phyloP scores from a whole-genome alignment of 805 yeast genomes.

The Saturnispora sanitii region DNA sequence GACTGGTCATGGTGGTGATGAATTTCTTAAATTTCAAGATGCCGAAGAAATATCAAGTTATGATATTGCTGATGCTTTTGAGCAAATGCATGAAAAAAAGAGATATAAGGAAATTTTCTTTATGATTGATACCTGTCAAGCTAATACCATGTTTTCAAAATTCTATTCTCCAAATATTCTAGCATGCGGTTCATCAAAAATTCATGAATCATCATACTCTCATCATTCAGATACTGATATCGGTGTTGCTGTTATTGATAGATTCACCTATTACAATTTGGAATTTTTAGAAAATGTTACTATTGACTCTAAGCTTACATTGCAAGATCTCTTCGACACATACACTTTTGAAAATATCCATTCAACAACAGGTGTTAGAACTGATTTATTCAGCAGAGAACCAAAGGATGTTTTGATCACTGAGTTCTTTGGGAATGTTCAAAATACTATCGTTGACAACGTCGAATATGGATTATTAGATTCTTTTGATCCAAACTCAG shows the following conservation, averaged over 20 bases:
- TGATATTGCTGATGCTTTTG: conserved; percentile 95
- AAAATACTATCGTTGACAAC: conserved; percentile 52
- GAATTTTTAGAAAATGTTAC: conserved; percentile 78
- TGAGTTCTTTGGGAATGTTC: conserved; percentile 91
- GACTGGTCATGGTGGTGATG: conserved; percentile 99
- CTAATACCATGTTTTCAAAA: conserved; percentile 92
- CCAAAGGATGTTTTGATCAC: conserved; percentile 65
- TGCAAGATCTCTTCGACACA: conserved; percentile 76
- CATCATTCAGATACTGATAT: conserved; percentile 93
- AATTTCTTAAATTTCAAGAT: conserved; percentile 93
- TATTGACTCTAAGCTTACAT: conserved; percentile 61
- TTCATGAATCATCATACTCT: conserved; percentile 87
- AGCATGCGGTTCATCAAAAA: conserved; percentile 83
- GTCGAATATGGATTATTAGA: conserved; percentile 39
- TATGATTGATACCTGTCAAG: conserved; percentile 98
- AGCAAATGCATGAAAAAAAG: conserved; percentile 92
- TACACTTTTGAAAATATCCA: conserved; percentile 81
- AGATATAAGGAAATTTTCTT: conserved; percentile 91
- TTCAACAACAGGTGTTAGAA: conserved; percentile 87
- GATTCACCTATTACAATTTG: conserved; percentile 87
- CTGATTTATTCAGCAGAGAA: conserved; percentile 65
- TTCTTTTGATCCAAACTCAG: conserved; percentile 2
- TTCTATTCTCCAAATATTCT: conserved; percentile 87
- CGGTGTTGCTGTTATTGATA: conserved; percentile 95
- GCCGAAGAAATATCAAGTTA: conserved; percentile 95